These are phyloP conservation scores for Isatis tinctoria DNA, from an alignment of 345 rosid genomes.

Conservation along the genomic window DNA sequence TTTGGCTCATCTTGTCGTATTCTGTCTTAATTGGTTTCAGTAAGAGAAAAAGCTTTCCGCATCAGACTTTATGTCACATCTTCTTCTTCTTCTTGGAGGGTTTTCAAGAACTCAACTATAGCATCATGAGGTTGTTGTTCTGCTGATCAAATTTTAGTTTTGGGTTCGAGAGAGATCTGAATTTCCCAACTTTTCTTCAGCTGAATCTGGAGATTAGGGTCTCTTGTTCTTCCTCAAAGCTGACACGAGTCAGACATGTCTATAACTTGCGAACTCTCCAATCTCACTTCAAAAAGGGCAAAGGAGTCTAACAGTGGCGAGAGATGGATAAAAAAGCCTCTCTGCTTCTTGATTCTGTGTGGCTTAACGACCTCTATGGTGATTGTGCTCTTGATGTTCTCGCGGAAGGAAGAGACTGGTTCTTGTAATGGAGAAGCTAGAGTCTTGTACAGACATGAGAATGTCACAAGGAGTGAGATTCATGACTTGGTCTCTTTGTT, in stretches of 20 bases:
- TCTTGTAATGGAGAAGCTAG: constrained; percentile 45
- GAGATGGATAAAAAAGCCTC: constrained; percentile 44
- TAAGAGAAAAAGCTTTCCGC: constrained; percentile 19
- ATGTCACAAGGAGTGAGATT: constrained; percentile 63
- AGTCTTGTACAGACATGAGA: constrained; percentile 48
- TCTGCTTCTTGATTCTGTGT: constrained; percentile 39
- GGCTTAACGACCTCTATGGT: constrained; percentile 28
- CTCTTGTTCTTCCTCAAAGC: constrained; percentile 30
- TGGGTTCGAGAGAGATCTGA: constrained; percentile 10
- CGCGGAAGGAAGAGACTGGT: constrained; percentile 27
- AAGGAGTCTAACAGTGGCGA: constrained; percentile 35
- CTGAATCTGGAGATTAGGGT: constrained; percentile 27
- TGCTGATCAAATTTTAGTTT: constrained; percentile 19
- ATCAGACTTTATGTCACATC: constrained; percentile 22
- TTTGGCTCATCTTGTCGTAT: constrained; percentile 42
- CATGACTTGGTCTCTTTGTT: constrained; percentile 56
- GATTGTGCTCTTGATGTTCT: constrained; percentile 35
- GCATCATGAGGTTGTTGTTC: constrained; percentile 4
- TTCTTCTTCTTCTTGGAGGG: constrained; percentile 10
- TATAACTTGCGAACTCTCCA: constrained; percentile 43
- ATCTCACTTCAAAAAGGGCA: constrained; percentile 44
- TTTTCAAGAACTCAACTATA: constrained; percentile 13
- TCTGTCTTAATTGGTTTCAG: constrained; percentile 38
- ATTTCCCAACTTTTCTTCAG: neutral
- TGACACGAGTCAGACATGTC: constrained; percentile 44